Evolutionary conservation across 208 protist species (phyloP), one percentile per base, ranked within the genome.

Genomic region (Wallacemonas rigidus): DNA sequence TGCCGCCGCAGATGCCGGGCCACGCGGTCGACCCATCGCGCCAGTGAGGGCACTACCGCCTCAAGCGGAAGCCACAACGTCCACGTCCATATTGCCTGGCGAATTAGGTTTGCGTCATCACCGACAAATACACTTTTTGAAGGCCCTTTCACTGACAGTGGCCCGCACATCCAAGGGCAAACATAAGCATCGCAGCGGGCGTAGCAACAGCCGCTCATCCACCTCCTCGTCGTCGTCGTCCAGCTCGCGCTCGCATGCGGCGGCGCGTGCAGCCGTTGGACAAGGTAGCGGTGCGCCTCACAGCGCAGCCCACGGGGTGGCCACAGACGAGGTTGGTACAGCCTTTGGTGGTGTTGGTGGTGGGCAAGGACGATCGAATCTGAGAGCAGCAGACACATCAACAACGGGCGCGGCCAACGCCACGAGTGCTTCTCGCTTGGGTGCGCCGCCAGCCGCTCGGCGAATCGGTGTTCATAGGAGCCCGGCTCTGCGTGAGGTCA

Each of bases 41-140:
- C 26, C 26, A 26, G 26, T 26, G 26, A 26, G 26, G 26, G 26
- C 26, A 26, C 26, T 26, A 26, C 26, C 26, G 26, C 26, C 26
- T 26, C 26, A 26, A 26, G 26, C 26, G 26, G 26, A 26, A 26
- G 26, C 26, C 26, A 26, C 26, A 26, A 26, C 26, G 26, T 26
- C 26, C 26, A 26, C 26, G 26, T 26, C 26, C 26, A 26, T 26
- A 26, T 26, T 74, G 39, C 51, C 72, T 36, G 51, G n/a, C 3
- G 77, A 82, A 35, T 65, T 69, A 17, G 69, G 62, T 17, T 62
- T 56, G 44, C 72, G 77, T 35, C 57, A 73, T 48, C 54, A 60
- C 3, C 72, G 77, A 1, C 72, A 82, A 48, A 70, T 78, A 48
- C n/a, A 26, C 4, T 82, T 78, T 36, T 51, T 82, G 45, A 71